These are phyloP conservation scores for Hygrophila difformis DNA, from an alignment of 257 asterid genomes.

Conservation along the genomic window DNA sequence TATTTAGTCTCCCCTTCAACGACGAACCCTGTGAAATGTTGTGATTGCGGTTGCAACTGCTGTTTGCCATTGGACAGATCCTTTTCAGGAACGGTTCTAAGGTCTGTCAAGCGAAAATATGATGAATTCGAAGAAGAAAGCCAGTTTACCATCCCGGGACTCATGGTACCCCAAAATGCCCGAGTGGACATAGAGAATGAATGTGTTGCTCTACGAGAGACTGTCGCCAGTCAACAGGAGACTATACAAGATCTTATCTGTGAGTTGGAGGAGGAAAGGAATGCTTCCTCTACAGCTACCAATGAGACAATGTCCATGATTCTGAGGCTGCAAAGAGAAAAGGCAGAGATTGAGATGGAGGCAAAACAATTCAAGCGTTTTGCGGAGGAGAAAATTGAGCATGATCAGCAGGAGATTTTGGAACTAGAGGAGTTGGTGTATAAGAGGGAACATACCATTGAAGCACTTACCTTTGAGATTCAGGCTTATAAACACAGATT, in stretches of 20 bases:
- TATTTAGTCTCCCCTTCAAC: slow-evolving; percentile 31
- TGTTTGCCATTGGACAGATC: slow-evolving; percentile 39
- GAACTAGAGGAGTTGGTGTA: slow-evolving; percentile 79
- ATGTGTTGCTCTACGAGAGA: slow-evolving; percentile 71
- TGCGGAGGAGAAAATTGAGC: slow-evolving; percentile 88
- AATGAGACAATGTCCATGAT: slow-evolving; percentile 99
- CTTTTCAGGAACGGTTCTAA: slow-evolving; percentile 39
- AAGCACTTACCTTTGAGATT: slow-evolving; percentile 75
- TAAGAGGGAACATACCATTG: slow-evolving; percentile 79
- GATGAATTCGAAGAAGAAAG: slow-evolving; percentile 49
- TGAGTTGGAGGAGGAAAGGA: slow-evolving; percentile 96
- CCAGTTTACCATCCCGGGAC: slow-evolving; percentile 41
- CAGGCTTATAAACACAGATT: slow-evolving; percentile 79
- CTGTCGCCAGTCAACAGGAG: slow-evolving; percentile 66
- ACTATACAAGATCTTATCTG: slow-evolving; percentile 61
- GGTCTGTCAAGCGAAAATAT: slow-evolving; percentile 68
- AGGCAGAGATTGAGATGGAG: slow-evolving; percentile 96
- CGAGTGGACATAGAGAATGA: slow-evolving; percentile 77
- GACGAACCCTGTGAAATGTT: slow-evolving; percentile 39
- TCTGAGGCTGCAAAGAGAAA: slow-evolving; percentile 93
- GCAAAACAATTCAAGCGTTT: slow-evolving; percentile 85
- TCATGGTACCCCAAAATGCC: slow-evolving; percentile 48
- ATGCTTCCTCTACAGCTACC: slow-evolving; percentile 90
- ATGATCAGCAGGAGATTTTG: slow-evolving; percentile 69
- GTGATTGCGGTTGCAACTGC: slow-evolving; percentile 74